Evolutionary conservation across 345 rosid species (phyloP).

Genomic region (Salix suchowensis): DNA sequence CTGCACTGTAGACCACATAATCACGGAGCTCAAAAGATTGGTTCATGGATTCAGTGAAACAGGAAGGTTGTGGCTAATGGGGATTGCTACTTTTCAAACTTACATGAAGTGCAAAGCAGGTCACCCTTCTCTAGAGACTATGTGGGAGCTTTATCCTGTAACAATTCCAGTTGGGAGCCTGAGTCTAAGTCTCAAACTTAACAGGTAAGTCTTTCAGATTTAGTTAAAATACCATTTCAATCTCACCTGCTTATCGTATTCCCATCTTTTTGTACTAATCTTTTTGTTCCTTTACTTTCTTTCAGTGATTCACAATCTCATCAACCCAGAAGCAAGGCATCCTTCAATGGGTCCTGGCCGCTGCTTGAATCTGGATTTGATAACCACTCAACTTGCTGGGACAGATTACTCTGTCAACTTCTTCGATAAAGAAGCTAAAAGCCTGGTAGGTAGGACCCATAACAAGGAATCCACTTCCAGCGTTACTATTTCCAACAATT

Average conservation of each 20-base stretch:
- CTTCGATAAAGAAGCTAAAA: conserved; percentile 46
- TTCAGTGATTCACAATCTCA: conserved; percentile 37
- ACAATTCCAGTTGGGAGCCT: conserved; percentile 50
- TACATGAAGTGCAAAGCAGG: conserved; percentile 62
- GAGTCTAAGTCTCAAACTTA: conserved; percentile 53
- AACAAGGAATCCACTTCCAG: conserved; percentile 13
- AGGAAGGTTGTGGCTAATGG: conserved; percentile 47
- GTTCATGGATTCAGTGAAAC: conserved; percentile 37
- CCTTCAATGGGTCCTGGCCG: conserved; percentile 31
- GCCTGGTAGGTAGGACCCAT: conserved; percentile 12
- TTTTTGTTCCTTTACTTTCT: background rate
- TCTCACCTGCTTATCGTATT: background rate
- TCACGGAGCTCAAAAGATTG: conserved; percentile 52
- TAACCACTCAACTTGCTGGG: conserved; percentile 32
- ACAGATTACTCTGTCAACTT: conserved; percentile 48
- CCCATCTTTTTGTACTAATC: background rate
- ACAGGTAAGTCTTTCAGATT: conserved; percentile 30
- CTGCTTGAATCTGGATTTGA: conserved; percentile 23
- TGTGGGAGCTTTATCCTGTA: conserved; percentile 60
- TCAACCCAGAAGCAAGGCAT: conserved; percentile 28
- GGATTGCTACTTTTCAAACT: conserved; percentile 45
- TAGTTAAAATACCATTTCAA: background rate
- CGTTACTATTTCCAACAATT: conserved; percentile 20
- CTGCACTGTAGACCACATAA: conserved; percentile 41
- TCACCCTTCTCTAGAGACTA: conserved; percentile 48